phyloP scores from a whole-genome alignment of 192 early-diverging fungal species.

The Coemansia sp. region DNA sequence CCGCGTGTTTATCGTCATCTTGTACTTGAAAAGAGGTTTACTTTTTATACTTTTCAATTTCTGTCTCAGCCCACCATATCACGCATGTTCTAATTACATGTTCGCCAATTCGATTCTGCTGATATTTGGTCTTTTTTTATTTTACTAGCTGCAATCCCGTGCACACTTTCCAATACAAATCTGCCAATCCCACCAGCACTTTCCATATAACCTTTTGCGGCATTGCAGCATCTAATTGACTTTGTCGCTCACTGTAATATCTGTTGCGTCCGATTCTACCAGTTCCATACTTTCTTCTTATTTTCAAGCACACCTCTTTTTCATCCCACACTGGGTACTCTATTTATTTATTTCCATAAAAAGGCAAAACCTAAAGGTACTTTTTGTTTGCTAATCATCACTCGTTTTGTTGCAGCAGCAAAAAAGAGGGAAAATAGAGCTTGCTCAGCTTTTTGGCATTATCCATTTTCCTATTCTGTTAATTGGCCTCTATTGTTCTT shows the following conservation, averaged over 20 bases:
- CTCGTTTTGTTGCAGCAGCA: not conserved
- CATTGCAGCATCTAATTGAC: not conserved
- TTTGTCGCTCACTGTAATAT: not conserved
- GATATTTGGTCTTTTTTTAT: not conserved
- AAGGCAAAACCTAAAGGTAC: too few species aligned
- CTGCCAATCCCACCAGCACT: not conserved
- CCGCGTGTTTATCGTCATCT: not conserved
- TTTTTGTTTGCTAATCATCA: too few species aligned
- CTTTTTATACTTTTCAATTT: not conserved
- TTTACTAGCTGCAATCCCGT: not conserved
- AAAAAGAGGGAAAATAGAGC: not conserved
- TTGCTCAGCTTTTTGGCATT: not conserved
- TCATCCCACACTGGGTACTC: not conserved
- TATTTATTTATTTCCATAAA: not conserved
- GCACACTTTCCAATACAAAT: not conserved
- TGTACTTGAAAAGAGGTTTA: too few species aligned
- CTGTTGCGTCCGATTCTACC: not conserved
- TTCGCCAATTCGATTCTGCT: not conserved
- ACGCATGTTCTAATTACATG: not conserved
- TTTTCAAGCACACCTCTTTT: not conserved
- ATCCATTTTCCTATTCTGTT: conserved; percentile 4
- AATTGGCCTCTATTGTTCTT: not conserved
- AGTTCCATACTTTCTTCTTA: not conserved
- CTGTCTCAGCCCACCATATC: not conserved
- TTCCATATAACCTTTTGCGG: not conserved